phyloP scores from a whole-genome alignment of 495 filamentous ascomycete species.

The Apodospora peruviana region DNA sequence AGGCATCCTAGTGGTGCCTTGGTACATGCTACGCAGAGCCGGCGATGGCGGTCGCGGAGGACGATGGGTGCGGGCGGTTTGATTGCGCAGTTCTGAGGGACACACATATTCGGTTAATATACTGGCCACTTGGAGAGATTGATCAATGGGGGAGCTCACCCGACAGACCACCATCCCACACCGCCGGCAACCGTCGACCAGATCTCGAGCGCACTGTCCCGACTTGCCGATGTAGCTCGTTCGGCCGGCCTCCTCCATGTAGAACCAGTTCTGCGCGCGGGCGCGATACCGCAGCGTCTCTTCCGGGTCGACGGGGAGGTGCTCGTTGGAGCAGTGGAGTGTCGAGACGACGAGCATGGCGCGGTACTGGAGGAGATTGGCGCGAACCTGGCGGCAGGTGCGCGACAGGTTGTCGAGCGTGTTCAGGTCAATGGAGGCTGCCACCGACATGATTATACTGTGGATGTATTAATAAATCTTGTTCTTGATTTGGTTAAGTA shows the following conservation, averaged over 20 bases:
- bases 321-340: constrained; percentile 71
- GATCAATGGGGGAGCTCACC: constrained; percentile 57
- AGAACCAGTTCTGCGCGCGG: constrained; percentile 46
- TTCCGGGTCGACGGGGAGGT: constrained; percentile 40
- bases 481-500: constrained; percentile 5
- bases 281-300: constrained; percentile 45
- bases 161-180: constrained; percentile 74
- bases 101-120: background rate
- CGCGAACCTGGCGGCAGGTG: constrained; percentile 74
- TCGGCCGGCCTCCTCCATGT: constrained; percentile 36
- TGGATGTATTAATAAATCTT: background rate
- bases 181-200: constrained; percentile 75
- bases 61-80: constrained; percentile 61
- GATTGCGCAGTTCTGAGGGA: constrained; percentile 71
- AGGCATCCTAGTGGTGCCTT: constrained; percentile 54
- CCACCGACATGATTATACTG: constrained; percentile 73
- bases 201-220: constrained; percentile 72
- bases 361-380: constrained; percentile 70
- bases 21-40: constrained; percentile 69
- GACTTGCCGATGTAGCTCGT: constrained; percentile 53
- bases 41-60: constrained; percentile 65
- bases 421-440: constrained; percentile 73
- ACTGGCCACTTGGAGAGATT: too few species aligned
- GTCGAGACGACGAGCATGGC: constrained; percentile 63
- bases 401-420: constrained; percentile 72